A percentile compares a stretch with the other conserved stretches of the same genome.
These are phyloP conservation scores for Sodiomyces alkalinus DNA, from an alignment of 2,329 filamentous ascomycete species.

Conservation along the genomic window DNA sequence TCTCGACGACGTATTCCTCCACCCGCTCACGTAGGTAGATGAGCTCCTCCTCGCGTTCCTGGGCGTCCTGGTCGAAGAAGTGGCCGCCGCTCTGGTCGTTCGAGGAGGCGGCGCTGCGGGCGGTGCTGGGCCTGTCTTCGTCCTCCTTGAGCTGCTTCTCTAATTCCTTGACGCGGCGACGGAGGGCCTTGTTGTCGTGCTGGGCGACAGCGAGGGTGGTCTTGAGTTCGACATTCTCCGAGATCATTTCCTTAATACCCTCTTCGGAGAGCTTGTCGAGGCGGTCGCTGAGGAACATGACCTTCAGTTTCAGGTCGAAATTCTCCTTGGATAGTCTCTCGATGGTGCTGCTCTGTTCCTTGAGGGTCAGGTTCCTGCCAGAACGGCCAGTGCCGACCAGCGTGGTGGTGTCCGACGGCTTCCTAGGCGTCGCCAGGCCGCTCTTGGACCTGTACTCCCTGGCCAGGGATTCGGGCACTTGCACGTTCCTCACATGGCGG, in stretches of 20 bases:
- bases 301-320: slow-evolving; percentile 92
- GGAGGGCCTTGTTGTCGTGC: slow-evolving; percentile 75
- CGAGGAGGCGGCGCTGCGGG: slow-evolving; percentile 37
- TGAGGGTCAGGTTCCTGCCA: slow-evolving; percentile 68
- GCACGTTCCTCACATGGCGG: slow-evolving; percentile 76
- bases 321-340: slow-evolving; percentile 96
- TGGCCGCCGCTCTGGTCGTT: slow-evolving; percentile 38
- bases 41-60: slow-evolving; percentile 73
- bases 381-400: slow-evolving; percentile 33
- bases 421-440: slow-evolving; percentile 43
- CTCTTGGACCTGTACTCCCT: slow-evolving; percentile 72
- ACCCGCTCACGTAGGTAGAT: slow-evolving; percentile 71
- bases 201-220: slow-evolving; percentile 79
- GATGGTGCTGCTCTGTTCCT: slow-evolving; percentile 95
- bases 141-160: slow-evolving; percentile 64
- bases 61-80: slow-evolving; percentile 41
- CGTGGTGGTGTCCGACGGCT: slow-evolving; percentile 33
- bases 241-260: slow-evolving; percentile 94
- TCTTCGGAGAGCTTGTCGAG: slow-evolving; percentile 89
- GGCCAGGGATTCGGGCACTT: slow-evolving; percentile 77
- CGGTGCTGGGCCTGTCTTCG: slow-evolving; percentile 45
- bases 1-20: slow-evolving; percentile 68
- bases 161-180: slow-evolving; percentile 69
- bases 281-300: slow-evolving; percentile 90
- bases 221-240: slow-evolving; percentile 90